Conservation (phyloP, 164 flowering plant species). For the Chimonanthus salicifolius region DNA sequence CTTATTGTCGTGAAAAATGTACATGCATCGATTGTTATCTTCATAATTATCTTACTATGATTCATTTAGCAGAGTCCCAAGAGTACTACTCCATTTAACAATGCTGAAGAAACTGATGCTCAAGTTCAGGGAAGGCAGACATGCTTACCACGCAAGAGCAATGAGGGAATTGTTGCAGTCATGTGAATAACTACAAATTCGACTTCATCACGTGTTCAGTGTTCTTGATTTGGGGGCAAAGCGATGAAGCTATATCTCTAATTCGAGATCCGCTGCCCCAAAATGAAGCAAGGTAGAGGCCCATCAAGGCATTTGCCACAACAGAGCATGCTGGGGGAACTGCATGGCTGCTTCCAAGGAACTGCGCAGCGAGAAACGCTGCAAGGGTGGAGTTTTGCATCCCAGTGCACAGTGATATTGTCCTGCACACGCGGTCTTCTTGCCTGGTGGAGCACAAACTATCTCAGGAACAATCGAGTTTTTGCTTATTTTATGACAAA, state of each 20-base stretch:
- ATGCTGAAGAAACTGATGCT: no score
- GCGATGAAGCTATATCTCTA: constrained; percentile 42
- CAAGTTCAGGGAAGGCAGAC: background rate
- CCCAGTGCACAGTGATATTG: constrained; percentile 87
- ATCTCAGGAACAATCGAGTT: background rate
- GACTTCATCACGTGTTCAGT: background rate
- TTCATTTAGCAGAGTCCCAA: no score
- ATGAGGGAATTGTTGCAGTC: background rate
- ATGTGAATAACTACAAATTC: background rate
- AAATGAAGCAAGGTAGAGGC: constrained; percentile 84
- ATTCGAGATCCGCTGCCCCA: constrained; percentile 82
- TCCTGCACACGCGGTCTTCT: constrained; percentile 76
- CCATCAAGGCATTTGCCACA: constrained; percentile 95
- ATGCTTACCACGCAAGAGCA: background rate
- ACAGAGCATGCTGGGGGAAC: constrained; percentile 97
- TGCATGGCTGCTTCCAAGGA: constrained; percentile 85
- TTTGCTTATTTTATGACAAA: background rate
- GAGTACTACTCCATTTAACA: no score
- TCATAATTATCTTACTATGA: no score
- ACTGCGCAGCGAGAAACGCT: constrained; percentile 87
- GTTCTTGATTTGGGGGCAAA: constrained; percentile 26
- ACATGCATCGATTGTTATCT: no score
- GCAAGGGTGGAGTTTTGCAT: constrained; percentile 99
- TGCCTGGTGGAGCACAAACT: constrained; percentile 40
- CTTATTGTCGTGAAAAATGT: no score